Evolutionary conservation across 2,329 filamentous ascomycete species (phyloP).

Genomic region (Aspergillus terreus): DNA sequence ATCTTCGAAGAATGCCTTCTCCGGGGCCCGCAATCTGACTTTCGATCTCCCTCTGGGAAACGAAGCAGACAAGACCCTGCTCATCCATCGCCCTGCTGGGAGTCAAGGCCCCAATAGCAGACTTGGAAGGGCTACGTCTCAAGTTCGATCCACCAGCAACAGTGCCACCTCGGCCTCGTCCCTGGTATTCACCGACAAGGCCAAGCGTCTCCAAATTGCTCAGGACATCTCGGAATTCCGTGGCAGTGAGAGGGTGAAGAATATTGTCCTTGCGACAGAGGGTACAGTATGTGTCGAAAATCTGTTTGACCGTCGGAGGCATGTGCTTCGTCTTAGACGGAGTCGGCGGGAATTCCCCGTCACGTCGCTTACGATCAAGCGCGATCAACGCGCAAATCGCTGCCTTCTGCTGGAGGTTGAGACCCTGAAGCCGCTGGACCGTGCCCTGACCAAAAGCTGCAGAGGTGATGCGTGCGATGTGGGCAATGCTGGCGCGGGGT

Average conservation of each 20-base stretch:
- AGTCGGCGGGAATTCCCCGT: conserved; percentile 45
- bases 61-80: conserved; percentile 71
- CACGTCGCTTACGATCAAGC: conserved; percentile 67
- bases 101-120: conserved; percentile 55
- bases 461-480: conserved; percentile 87
- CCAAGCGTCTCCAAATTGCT: conserved; percentile 85
- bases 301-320: conserved; percentile 75
- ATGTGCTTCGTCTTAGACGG: conserved; percentile 57
- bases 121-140: conserved; percentile 68
- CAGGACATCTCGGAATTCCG: conserved; percentile 91
- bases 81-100: conserved; percentile 61
- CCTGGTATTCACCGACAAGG: conserved; percentile 66
- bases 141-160: conserved; percentile 42
- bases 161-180: conserved; percentile 67
- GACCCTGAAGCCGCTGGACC: conserved; percentile 73
- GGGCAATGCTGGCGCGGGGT: conserved; percentile 81
- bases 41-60: conserved; percentile 75
- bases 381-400: conserved; percentile 84
- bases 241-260: conserved; percentile 81
- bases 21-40: conserved; percentile 60
- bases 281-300: conserved; percentile 78
- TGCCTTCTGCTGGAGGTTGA: conserved; percentile 96
- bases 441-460: conserved; percentile 88
- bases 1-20: conserved; percentile 41
- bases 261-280: conserved; percentile 86